A percentile compares a stretch with the other conserved stretches of the same genome.
These are phyloP conservation scores for Isabelozyma rhagii DNA, from an alignment of 805 yeast species.

Conservation along the genomic window DNA sequence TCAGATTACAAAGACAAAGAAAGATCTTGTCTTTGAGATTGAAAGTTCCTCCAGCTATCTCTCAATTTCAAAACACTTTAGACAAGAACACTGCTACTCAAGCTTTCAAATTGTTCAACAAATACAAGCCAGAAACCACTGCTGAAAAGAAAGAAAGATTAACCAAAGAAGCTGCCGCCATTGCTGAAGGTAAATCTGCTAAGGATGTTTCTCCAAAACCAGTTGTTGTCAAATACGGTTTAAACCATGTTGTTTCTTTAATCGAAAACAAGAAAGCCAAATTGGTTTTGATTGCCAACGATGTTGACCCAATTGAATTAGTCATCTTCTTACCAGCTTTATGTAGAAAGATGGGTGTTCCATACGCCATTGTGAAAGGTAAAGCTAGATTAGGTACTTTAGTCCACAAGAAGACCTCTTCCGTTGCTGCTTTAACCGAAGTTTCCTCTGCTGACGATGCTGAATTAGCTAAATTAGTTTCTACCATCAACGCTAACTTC, in stretches of 20 bases:
- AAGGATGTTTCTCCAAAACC: conserved; percentile 98
- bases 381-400: conserved; percentile 48
- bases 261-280: conserved; percentile 98
- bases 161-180: conserved; percentile 97
- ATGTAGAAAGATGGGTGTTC: conserved; percentile 99
- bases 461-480: conserved; percentile 86
- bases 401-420: conserved; percentile 95
- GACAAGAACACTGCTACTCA: conserved; percentile 99
- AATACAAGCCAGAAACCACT: conserved; percentile 97
- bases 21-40: conserved; percentile 92
- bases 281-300: conserved; percentile 96
- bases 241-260: conserved; percentile 97
- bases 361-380: conserved; percentile 50
- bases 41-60: conserved; percentile 98
- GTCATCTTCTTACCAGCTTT: conserved; percentile 97
- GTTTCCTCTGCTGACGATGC: conserved; percentile 93
- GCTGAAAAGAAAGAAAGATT: conserved; percentile 99
- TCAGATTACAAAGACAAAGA: conserved; percentile 98
- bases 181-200: conserved; percentile 96
- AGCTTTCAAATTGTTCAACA: conserved; percentile 95
- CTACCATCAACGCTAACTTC: conserved; percentile 93
- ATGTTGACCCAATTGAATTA: conserved; percentile 98
- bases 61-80: conserved; percentile 93
- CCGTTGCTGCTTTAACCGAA: conserved; percentile 96
- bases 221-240: conserved; percentile 95